These are phyloP conservation scores for Wallacemonas collosoma DNA, from an alignment of 208 protist genomes.

Conservation along the genomic window DNA sequence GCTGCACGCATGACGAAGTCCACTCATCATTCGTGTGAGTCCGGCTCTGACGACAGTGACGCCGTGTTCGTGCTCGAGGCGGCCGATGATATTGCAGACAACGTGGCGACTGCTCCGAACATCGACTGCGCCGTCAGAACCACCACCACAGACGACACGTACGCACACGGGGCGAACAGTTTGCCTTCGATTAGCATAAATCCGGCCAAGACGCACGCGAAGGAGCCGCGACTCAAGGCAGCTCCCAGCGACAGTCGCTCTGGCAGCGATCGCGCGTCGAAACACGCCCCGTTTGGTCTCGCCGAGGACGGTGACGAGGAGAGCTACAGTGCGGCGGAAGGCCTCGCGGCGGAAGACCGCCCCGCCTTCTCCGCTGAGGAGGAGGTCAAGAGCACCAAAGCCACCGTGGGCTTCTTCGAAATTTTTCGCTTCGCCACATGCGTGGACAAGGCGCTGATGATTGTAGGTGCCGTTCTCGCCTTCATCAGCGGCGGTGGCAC, in stretches of 20 bases:
- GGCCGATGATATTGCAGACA: neutral
- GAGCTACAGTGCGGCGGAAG: neutral
- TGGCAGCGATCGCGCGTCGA: neutral
- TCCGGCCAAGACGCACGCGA: neutral
- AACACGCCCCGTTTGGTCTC: neutral
- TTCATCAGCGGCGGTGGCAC: conserved; percentile 43
- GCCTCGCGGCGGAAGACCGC: neutral
- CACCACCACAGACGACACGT: neutral
- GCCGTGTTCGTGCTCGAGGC: conserved; percentile 9
- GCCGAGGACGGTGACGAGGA: neutral
- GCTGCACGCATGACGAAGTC: neutral
- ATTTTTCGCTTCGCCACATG: conserved; percentile 52
- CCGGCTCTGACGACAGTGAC: neutral
- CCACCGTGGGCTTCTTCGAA: conserved; percentile 12
- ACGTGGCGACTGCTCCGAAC: neutral
- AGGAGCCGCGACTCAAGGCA: neutral
- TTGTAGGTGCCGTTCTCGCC: conserved; percentile 41
- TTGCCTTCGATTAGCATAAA: neutral
- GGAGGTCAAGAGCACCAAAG: conserved; percentile 8
- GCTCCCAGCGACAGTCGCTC: neutral
- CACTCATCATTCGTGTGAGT: neutral
- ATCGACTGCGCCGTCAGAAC: neutral
- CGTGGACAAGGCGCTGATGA: conserved; percentile 45
- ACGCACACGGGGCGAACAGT: neutral
- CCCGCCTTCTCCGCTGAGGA: conserved; percentile 31